Base-by-base conservation (phyloP, 345 rosid species). In the Luvunga scandens region DNA sequence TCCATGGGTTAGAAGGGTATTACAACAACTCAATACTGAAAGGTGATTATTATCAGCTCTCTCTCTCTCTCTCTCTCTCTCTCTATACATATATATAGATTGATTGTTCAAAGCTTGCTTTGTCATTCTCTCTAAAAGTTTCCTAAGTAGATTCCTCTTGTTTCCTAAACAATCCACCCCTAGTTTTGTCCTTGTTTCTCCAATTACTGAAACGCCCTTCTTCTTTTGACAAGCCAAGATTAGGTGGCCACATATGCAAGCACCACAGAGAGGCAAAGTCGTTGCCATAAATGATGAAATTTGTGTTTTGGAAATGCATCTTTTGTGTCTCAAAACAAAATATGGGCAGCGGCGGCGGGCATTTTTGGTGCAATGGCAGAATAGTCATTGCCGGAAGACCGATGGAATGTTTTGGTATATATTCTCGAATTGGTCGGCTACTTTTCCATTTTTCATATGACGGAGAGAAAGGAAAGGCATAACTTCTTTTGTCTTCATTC, bases 351-450 rank as follows among this genome's bases (percentile, higher is more conserved):
- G n/a, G 57, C 57, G 7, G 57, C 18, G 57, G 18, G 66, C 22
- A 59, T 39, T 63, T 45, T 39, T 57, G 50, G 55, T 48, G 45
- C 16, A 62, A 48, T 56, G 84, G 76, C 66, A 77, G 6, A 27
- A 57, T 62, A 22, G 84, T 79, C 75, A 84, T 73, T 71, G 14
- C n/a, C 25, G 25, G 5, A 13, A 22, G 28, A 22, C 3, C 22
- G 30, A 63, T 70, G 60, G 24, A 57, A 33, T 65, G 61, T 19
- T 27, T 78, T 45, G 81, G 86, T 39, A 72, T 48, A 78, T 62
- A 72, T 83, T 48, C 56, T 76, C 9, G 63, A n/a, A 78, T 27
- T 79, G 88, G 85, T 57, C 85, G 82, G 90, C 78, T 82, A 81
- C 86, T 81, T 88, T 83, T 53, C 60, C 73, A 66, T 67, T 28